phyloP scores from a whole-genome alignment of 768 basidiomycete genomes.

The Psilocybe cyanescens region DNA sequence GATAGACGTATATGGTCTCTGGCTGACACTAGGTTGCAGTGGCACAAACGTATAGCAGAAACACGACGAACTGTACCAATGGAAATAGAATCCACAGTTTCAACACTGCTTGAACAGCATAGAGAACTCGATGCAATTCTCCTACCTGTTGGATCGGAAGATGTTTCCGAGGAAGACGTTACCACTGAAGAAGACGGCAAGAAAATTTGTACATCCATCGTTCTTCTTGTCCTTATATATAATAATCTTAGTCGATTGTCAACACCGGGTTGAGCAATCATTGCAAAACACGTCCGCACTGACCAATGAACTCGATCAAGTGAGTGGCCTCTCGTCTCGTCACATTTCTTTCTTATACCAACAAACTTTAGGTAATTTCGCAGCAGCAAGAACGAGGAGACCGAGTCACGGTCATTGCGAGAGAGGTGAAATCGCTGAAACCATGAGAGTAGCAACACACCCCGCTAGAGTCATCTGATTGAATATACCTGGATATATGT shows the following conservation, averaged over 20 bases:
- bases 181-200: constrained; percentile 24
- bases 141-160: constrained; percentile 17
- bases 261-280: constrained; percentile 28
- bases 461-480: background rate
- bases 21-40: constrained; percentile 72
- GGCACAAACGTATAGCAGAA: constrained; percentile 73
- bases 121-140: constrained; percentile 28
- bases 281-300: constrained; percentile 42
- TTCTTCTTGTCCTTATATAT: background rate
- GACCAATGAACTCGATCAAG: constrained; percentile 56
- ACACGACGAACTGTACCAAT: constrained; percentile 66
- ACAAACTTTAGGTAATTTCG: constrained; percentile 13
- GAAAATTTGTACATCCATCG: background rate
- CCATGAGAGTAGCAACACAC: constrained; percentile 32
- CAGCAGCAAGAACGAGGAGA: constrained; percentile 55
- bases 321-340: constrained; percentile 27
- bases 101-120: constrained; percentile 34
- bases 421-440: constrained; percentile 56
- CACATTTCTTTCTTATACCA: background rate
- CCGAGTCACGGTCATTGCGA: constrained; percentile 45
- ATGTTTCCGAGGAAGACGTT: constrained; percentile 23
- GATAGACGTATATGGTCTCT: constrained; percentile 84
- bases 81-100: constrained; percentile 46
- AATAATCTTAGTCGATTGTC: constrained; percentile 10
- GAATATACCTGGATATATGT: background rate